Percentiles rank a stretch among this genome's conserved stretches.
These are phyloP conservation scores for Pseudozyma pruni DNA, from an alignment of 1,284 basidiomycete genomes.

Conservation along the genomic window DNA sequence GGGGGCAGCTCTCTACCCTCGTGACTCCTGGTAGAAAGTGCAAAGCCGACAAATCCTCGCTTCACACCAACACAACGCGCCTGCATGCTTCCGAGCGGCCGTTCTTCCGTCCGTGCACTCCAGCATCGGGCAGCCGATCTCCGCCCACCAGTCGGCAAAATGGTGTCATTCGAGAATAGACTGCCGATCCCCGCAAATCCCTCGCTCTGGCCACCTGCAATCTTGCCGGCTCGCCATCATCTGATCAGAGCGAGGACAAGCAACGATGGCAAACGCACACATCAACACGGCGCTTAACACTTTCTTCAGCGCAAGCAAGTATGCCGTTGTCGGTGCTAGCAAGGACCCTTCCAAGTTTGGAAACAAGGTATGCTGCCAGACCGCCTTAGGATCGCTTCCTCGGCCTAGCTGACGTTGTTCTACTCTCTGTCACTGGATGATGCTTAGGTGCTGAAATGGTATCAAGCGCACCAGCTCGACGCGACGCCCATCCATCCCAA, in stretches of 20 bases:
- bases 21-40: constrained; percentile 1
- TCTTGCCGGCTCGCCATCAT: constrained; percentile 1
- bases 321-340: constrained; percentile 61
- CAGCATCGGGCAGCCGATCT: constrained; percentile 20
- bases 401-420: too few species aligned
- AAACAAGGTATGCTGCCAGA: constrained; percentile 65
- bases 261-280: constrained; percentile 34
- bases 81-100: background rate
- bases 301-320: constrained; percentile 57
- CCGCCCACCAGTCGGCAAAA: background rate
- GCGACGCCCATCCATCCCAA: constrained; percentile 62
- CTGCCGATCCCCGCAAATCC: constrained; percentile 12
- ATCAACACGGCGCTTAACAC: constrained; percentile 35
- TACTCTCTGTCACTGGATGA: too few species aligned
- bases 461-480: constrained; percentile 49
- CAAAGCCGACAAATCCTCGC: constrained; percentile 37
- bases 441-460: constrained; percentile 66
- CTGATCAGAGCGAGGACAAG: background rate
- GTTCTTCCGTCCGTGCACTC: background rate
- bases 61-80: too few species aligned
- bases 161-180: constrained; percentile 20
- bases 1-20: background rate
- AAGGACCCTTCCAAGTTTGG: constrained; percentile 61
- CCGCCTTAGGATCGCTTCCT: too few species aligned
- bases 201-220: background rate